Evolutionary conservation across 2,329 filamentous ascomycete genomes (phyloP).

Genomic region (Epichloe coenophiala): DNA sequence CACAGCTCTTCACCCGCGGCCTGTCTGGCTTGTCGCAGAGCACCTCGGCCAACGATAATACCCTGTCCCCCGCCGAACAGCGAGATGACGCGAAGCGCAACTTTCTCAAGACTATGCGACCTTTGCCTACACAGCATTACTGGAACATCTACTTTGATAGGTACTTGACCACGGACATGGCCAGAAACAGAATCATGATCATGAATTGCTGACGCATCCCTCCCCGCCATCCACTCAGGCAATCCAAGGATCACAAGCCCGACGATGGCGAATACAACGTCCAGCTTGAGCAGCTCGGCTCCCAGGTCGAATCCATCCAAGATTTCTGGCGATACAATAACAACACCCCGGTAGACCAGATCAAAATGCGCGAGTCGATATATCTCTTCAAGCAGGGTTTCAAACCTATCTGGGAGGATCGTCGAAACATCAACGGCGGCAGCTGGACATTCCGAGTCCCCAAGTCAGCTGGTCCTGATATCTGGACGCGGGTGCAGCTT

Average conservation of each 20-base stretch:
- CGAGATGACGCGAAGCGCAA: constrained; percentile 74
- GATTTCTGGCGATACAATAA: constrained; percentile 78
- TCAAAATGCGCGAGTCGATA: constrained; percentile 64
- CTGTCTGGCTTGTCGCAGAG: constrained; percentile 49
- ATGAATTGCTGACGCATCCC: background rate
- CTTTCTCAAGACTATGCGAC: constrained; percentile 60
- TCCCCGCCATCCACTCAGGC: constrained; percentile 7
- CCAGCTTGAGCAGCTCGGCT: constrained; percentile 47
- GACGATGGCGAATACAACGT: constrained; percentile 34
- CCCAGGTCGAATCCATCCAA: constrained; percentile 64
- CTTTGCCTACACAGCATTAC: constrained; percentile 66
- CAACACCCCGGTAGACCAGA: constrained; percentile 62
- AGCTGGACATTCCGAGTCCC: constrained; percentile 87
- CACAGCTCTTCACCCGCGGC: constrained; percentile 47
- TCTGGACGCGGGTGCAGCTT: constrained; percentile 72
- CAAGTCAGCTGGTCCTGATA: constrained; percentile 57
- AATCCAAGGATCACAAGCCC: constrained; percentile 30
- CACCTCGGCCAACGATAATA: constrained; percentile 43
- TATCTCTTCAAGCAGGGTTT: constrained; percentile 72
- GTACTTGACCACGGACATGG: constrained; percentile 13
- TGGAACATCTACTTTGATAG: constrained; percentile 61
- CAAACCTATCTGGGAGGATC: constrained; percentile 70
- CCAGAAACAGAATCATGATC: background rate
- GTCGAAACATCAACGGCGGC: constrained; percentile 72
- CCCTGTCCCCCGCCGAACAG: constrained; percentile 55